Evolutionary conservation across 140 eudicot genomes (phyloP).

Genomic region (Cichorium intybus): DNA sequence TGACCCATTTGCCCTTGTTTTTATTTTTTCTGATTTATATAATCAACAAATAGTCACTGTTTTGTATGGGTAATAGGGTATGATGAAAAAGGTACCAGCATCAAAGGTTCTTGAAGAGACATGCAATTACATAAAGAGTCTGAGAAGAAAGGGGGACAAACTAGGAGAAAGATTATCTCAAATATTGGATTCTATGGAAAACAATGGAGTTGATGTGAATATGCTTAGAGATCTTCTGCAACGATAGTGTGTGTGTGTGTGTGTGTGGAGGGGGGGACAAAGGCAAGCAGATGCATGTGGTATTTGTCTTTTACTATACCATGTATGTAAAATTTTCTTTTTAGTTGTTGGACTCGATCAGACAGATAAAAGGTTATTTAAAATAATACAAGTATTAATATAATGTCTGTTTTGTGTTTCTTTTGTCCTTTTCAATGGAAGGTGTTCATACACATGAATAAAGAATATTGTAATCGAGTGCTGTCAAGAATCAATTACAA

Average conservation of each 20-base stretch:
- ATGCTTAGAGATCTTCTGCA: conserved; percentile 50
- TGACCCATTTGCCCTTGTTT: not conserved
- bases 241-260: conserved; percentile 21
- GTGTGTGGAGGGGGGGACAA: not conserved
- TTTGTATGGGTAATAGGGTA: not conserved
- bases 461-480: not conserved
- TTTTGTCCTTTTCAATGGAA: not conserved
- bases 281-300: conserved; percentile 16
- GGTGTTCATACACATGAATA: not conserved
- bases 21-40: no score
- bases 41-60: not conserved
- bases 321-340: conserved; percentile 1
- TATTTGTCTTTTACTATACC: conserved; percentile 11
- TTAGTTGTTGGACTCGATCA: conserved; percentile 18
- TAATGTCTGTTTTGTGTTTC: not conserved
- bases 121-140: conserved; percentile 55
- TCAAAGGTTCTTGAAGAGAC: conserved; percentile 51
- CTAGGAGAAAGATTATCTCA: conserved; percentile 44
- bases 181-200: conserved; percentile 44
- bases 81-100: conserved; percentile 39
- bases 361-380: conserved; percentile 6
- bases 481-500: not conserved
- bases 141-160: conserved; percentile 53
- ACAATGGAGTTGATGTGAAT: conserved; percentile 36
- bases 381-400: not conserved